phyloP scores from a whole-genome alignment of 176 grass and related monocot genomes.

The Oropetium thomaeum region DNA sequence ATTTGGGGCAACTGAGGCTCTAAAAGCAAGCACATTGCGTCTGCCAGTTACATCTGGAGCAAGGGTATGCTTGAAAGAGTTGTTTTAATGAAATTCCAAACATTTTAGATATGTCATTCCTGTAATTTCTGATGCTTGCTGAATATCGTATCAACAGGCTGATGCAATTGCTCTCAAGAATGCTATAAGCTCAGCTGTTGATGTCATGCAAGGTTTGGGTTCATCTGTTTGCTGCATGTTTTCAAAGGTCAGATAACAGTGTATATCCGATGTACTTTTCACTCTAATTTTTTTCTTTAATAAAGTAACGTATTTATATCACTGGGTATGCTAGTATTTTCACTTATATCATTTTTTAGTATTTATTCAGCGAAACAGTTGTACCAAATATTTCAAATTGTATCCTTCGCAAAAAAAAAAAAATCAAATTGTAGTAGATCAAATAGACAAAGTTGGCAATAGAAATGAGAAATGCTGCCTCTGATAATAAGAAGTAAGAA shows the following conservation, averaged over 20 bases:
- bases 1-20: conserved; percentile 61
- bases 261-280: neutral
- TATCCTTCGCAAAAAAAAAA: no score
- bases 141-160: conserved; percentile 44
- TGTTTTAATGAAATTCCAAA: conserved; percentile 21
- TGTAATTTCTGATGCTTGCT: conserved; percentile 22
- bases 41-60: conserved; percentile 71
- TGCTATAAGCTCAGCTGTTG: conserved; percentile 80
- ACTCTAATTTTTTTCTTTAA: neutral
- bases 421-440: neutral
- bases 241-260: conserved; percentile 62
- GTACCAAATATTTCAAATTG: neutral
- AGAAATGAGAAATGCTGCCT: neutral
- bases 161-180: conserved; percentile 76
- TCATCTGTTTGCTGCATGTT: conserved; percentile 68
- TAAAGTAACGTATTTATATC: neutral
- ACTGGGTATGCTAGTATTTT: neutral
- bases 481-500: neutral
- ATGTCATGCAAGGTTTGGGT: conserved; percentile 90
- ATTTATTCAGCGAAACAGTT: neutral
- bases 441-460: neutral
- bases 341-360: conserved; percentile 1
- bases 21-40: conserved; percentile 89
- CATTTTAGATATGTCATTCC: conserved; percentile 9
- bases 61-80: conserved; percentile 51